Percentiles rank a stretch among this genome's conserved stretches.
phyloP scores from a whole-genome alignment of 1,284 basidiomycete genomes.

The Tilletia setariae region DNA sequence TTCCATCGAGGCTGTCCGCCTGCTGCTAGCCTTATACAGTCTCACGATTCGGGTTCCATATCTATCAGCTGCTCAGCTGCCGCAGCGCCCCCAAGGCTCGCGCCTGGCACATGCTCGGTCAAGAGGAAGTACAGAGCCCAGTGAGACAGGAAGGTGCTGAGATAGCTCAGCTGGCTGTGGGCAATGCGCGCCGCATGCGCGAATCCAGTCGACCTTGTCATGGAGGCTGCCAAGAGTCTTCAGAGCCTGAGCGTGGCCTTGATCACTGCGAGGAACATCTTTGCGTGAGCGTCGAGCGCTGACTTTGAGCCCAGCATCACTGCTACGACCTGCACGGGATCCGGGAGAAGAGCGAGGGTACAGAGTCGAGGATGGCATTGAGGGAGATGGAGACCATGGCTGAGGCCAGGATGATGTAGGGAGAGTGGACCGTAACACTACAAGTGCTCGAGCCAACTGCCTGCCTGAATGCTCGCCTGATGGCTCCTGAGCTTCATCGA shows the following conservation, averaged over 20 bases:
- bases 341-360: conserved; percentile 33
- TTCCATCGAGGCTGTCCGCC: conserved; percentile 20
- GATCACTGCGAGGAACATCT: conserved; percentile 30
- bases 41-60: conserved; percentile 34
- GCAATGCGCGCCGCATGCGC: too few species aligned
- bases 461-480: too few species aligned
- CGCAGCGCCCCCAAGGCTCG: conserved; percentile 21
- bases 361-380: conserved; percentile 22
- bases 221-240: too few species aligned
- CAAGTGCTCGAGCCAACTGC: neutral
- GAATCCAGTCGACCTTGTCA: neutral
- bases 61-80: conserved; percentile 25
- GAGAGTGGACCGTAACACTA: conserved; percentile 11
- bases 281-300: conserved; percentile 24
- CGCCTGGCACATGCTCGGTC: conserved; percentile 22
- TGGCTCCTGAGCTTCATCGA: neutral
- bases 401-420: conserved; percentile 22
- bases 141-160: conserved; percentile 28
- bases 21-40: conserved; percentile 15
- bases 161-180: conserved; percentile 12
- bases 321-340: conserved; percentile 12
- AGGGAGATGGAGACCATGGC: conserved; percentile 25
- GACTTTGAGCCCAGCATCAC: conserved; percentile 19
- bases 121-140: conserved; percentile 39
- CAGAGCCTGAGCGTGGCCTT: conserved; percentile 28